A percentile compares a stretch with the other conserved stretches of the same genome.
Evolutionary conservation across 139 green algal species (phyloP).

Genomic region (Closterium sp.): DNA sequence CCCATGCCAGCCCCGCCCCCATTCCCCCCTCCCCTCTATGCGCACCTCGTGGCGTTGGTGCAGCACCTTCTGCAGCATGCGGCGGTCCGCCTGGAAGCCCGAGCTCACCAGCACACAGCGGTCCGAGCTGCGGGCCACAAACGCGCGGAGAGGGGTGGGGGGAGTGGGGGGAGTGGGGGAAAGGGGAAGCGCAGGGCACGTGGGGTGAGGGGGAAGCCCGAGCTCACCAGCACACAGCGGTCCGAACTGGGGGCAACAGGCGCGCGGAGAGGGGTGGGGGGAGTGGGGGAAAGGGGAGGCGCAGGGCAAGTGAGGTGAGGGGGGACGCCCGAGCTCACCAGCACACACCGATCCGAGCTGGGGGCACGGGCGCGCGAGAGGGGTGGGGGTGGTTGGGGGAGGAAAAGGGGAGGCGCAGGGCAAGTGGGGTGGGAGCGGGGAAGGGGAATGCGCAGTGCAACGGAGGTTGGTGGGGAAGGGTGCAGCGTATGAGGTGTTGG

Average conservation of each 20-base stretch:
- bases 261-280: too few relatives aligned
- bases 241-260: constrained; percentile 58
- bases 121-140: constrained; percentile 62
- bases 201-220: not conserved
- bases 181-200: not conserved
- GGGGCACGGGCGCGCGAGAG: not conserved
- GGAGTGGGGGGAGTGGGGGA: too few relatives aligned
- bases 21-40: not conserved
- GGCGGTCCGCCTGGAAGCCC: constrained; percentile 87
- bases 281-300: not conserved
- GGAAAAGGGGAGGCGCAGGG: not conserved
- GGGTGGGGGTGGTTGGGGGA: not conserved
- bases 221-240: not conserved
- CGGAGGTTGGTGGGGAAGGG: not conserved
- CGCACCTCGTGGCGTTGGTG: constrained; percentile 29
- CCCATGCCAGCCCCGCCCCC: too few relatives aligned
- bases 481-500: not conserved
- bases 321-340: not conserved
- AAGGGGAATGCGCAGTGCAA: not conserved
- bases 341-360: not conserved
- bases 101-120: constrained; percentile 83
- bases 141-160: too few relatives aligned
- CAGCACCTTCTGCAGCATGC: constrained; percentile 90
- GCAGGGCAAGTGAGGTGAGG: not conserved
- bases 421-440: not conserved